Conservation (phyloP, 1,284 basidiomycete species). For the Microbotryum scabiosae region DNA sequence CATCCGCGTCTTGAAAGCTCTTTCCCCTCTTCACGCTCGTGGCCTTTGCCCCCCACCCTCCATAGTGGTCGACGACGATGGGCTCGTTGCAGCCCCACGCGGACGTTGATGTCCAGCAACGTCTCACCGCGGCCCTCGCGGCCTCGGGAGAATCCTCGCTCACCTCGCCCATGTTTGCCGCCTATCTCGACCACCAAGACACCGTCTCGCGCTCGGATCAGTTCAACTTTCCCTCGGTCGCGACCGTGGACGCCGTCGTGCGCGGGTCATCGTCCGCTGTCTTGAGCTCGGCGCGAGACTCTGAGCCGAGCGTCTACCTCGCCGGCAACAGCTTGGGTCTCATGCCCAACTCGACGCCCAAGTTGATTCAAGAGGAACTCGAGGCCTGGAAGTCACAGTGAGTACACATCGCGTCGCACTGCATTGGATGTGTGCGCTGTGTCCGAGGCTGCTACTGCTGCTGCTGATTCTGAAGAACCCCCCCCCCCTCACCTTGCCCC, state of each 20-base stretch:
- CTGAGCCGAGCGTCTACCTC: slow-evolving; percentile 65
- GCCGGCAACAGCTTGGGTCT: slow-evolving; percentile 94
- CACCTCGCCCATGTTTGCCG: slow-evolving; percentile 13
- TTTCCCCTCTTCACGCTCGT: background rate
- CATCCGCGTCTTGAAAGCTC: background rate
- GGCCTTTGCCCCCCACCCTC: background rate
- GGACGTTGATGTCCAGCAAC: background rate
- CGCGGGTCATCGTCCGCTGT: no score
- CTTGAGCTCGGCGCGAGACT: background rate
- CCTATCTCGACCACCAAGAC: slow-evolving; percentile 25
- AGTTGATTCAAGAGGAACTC: slow-evolving; percentile 74
- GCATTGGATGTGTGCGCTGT: background rate
- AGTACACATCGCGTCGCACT: slow-evolving; percentile 21
- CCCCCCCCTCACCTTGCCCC: background rate
- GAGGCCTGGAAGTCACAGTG: slow-evolving; percentile 77
- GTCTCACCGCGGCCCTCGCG: slow-evolving; percentile 7
- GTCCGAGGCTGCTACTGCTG: background rate
- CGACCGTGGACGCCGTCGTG: no score
- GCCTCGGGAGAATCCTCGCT: slow-evolving; percentile 24
- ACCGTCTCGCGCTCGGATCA: slow-evolving; percentile 1
- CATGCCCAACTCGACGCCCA: slow-evolving; percentile 62
- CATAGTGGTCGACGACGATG: background rate
- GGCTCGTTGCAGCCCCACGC: background rate
- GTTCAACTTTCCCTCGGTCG: slow-evolving; percentile 20
- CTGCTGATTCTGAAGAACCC: no score